Evolutionary conservation across 495 filamentous ascomycete genomes (phyloP).

Genomic region (Thozetella sp.): DNA sequence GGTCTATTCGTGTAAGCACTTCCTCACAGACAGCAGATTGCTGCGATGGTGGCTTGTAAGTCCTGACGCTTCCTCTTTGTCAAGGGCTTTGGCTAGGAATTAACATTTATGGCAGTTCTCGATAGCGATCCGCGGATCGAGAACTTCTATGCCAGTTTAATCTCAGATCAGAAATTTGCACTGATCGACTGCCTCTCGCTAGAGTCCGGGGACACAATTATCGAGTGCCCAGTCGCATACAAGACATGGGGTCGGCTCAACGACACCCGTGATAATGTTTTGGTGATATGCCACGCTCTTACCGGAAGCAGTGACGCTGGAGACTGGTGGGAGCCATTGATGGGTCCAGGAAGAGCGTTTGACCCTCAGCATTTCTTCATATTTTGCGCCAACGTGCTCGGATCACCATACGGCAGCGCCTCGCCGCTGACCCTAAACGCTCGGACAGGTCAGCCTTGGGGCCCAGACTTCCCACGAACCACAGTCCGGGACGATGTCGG

Average conservation of each 20-base stretch:
- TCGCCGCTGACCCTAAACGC: conserved; percentile 28
- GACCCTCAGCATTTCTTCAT: conserved; percentile 35
- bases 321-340: conserved; percentile 36
- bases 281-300: conserved; percentile 39
- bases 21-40: no score
- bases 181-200: conserved; percentile 28
- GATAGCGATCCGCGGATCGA: conserved; percentile 20
- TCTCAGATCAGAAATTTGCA: conserved; percentile 31
- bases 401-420: conserved; percentile 35
- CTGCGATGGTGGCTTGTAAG: conserved; percentile 22
- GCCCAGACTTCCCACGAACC: conserved; percentile 32
- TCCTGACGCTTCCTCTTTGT: conserved; percentile 6
- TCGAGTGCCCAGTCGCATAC: conserved; percentile 33
- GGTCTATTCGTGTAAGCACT: no score
- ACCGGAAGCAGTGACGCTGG: conserved; percentile 35
- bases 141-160: conserved; percentile 30
- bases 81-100: conserved; percentile 10
- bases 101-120: conserved; percentile 13
- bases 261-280: conserved; percentile 26
- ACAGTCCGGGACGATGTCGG: conserved; percentile 41
- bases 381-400: conserved; percentile 35
- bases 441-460: conserved; percentile 29
- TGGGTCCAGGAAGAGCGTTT: conserved; percentile 31
- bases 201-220: conserved; percentile 31
- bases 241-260: conserved; percentile 37